Evolutionary conservation across 2,329 filamentous ascomycete species (phyloP).

Genomic region (Coniochaeta sp.): DNA sequence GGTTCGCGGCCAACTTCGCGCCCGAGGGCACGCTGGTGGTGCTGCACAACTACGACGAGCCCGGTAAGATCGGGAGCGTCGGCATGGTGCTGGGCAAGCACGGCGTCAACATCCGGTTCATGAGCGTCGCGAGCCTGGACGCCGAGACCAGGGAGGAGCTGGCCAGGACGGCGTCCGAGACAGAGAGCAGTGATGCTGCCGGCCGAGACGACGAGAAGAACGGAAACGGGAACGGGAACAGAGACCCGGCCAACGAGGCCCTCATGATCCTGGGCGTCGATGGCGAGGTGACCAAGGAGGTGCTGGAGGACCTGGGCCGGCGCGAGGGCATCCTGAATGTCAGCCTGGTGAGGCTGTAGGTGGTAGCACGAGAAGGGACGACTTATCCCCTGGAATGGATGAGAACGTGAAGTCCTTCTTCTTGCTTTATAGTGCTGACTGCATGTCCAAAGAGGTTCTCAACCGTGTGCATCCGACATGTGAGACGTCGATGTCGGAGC

Average conservation of each 20-base stretch:
- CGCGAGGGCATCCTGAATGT: slow-evolving; percentile 49
- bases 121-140: slow-evolving; percentile 61
- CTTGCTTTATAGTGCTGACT: neutral
- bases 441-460: neutral
- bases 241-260: slow-evolving; percentile 49
- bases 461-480: too few species aligned
- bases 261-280: slow-evolving; percentile 77
- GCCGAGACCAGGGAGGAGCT: slow-evolving; percentile 20
- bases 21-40: slow-evolving; percentile 71
- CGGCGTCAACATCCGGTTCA: slow-evolving; percentile 72
- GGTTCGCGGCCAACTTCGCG: slow-evolving; percentile 66
- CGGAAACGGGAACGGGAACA: slow-evolving; percentile 14
- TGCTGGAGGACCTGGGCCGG: slow-evolving; percentile 39
- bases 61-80: slow-evolving; percentile 76
- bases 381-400: too few species aligned
- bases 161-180: slow-evolving; percentile 6
- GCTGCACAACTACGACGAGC: slow-evolving; percentile 72
- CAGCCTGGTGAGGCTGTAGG: slow-evolving; percentile 39
- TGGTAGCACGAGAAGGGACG: neutral
- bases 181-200: slow-evolving; percentile 4
- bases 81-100: slow-evolving; percentile 62
- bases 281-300: slow-evolving; percentile 51
- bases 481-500: too few species aligned
- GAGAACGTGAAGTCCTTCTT: neutral
- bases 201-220: neutral